These are phyloP conservation scores for Borealophlyctis nickersoniae DNA, from an alignment of 192 early-diverging fungal species.

Conservation along the genomic window DNA sequence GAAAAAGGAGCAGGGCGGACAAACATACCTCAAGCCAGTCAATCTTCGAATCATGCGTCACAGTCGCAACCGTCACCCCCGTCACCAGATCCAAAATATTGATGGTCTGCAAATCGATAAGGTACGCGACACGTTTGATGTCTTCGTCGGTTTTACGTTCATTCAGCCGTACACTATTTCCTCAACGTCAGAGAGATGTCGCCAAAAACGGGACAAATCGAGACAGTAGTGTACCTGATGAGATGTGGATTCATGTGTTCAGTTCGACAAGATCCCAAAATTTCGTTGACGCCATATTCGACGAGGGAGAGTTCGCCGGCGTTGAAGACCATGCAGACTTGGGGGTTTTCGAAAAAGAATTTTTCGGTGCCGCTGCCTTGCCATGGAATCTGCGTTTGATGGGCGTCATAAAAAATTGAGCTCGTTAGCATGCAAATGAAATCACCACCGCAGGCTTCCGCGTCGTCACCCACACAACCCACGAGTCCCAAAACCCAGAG, in stretches of 20 bases:
- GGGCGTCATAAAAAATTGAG: too few relatives aligned
- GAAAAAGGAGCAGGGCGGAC: not conserved
- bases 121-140: constrained; percentile 56
- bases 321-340: constrained; percentile 67
- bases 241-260: constrained; percentile 66
- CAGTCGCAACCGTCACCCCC: constrained; percentile 40
- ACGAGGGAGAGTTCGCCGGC: constrained; percentile 61
- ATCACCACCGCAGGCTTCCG: too few relatives aligned
- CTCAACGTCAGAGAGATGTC: not conserved
- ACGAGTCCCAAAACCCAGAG: not conserved
- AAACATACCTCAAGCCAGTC: constrained; percentile 58
- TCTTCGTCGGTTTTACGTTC: constrained; percentile 55
- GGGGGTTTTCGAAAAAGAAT: constrained; percentile 61
- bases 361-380: constrained; percentile 52
- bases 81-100: constrained; percentile 53
- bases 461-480: too few relatives aligned
- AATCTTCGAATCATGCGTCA: constrained; percentile 54
- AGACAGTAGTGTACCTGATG: constrained; percentile 40
- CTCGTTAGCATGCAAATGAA: too few relatives aligned
- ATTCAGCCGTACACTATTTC: constrained; percentile 54
- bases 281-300: constrained; percentile 67
- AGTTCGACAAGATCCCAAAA: constrained; percentile 57
- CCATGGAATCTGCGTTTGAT: constrained; percentile 60
- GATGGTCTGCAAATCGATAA: constrained; percentile 60
- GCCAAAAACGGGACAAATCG: not conserved